These are phyloP conservation scores for Schoenoplectus tabernaemontani DNA, from an alignment of 202 grass and related monocot species.

Conservation along the genomic window DNA sequence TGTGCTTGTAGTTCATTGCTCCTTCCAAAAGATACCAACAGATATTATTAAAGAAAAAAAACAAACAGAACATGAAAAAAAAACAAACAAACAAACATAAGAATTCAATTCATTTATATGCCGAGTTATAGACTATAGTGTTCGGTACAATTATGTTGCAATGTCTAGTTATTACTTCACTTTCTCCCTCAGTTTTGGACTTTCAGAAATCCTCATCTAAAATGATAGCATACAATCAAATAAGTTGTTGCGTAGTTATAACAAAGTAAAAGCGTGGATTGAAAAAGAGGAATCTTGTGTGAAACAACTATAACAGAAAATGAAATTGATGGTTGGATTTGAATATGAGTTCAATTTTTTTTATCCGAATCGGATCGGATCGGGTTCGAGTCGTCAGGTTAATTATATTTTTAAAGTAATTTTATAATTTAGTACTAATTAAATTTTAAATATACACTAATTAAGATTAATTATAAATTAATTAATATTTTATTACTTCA, in stretches of 20 bases:
- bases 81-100: no score
- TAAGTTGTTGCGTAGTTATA: background rate
- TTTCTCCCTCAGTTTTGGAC: background rate
- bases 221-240: background rate
- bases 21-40: background rate
- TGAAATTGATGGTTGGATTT: no score
- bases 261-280: background rate
- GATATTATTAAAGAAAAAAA: background rate
- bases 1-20: background rate
- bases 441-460: no score
- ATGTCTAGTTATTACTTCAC: background rate
- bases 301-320: no score
- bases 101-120: background rate
- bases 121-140: background rate
- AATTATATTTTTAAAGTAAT: no score
- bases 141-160: background rate
- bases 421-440: no score
- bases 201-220: background rate
- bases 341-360: no score
- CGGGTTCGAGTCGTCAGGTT: no score
- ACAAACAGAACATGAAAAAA: background rate
- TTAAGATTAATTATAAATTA: no score
- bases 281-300: background rate
- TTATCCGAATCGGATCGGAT: no score
- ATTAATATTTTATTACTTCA: no score